Percentiles rank a stretch among this genome's conserved stretches.
phyloP scores from a whole-genome alignment of 192 early-diverging fungal species.

The Linnemannia zychae region DNA sequence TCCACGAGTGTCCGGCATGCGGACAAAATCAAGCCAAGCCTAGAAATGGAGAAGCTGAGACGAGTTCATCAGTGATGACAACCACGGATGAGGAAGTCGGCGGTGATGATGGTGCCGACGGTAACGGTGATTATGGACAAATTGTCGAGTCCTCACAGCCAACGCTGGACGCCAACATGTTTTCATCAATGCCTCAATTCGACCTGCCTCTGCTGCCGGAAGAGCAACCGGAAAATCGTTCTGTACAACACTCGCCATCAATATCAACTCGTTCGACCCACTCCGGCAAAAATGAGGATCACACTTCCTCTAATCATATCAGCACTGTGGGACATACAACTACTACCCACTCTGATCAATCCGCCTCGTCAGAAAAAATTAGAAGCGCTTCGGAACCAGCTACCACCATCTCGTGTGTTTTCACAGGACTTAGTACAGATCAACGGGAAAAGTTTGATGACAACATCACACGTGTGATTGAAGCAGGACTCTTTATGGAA shows the following conservation, averaged over 20 bases:
- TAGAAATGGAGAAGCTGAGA: background rate
- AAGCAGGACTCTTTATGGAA: conserved; percentile 29
- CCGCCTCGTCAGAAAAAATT: background rate
- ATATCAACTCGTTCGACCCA: background rate
- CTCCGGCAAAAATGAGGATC: background rate
- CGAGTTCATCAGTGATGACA: background rate
- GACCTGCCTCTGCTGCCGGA: background rate
- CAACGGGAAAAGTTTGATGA: conserved; percentile 7
- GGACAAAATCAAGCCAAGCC: background rate
- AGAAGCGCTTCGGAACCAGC: background rate
- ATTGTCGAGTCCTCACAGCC: conserved; percentile 18
- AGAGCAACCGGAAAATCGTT: background rate
- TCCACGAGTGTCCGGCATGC: background rate
- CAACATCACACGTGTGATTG: conserved; percentile 18
- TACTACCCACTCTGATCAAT: background rate
- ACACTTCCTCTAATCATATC: no score
- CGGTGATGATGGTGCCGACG: no score
- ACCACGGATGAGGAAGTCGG: background rate
- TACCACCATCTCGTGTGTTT: conserved; percentile 17
- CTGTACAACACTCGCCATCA: background rate
- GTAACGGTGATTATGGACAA: background rate
- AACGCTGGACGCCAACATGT: conserved; percentile 1
- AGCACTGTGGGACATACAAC: no score
- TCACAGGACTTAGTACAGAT: conserved; percentile 17
- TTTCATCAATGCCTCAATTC: background rate